Conservation (phyloP, 148 eudicot species). For the Cornus controversa region DNA sequence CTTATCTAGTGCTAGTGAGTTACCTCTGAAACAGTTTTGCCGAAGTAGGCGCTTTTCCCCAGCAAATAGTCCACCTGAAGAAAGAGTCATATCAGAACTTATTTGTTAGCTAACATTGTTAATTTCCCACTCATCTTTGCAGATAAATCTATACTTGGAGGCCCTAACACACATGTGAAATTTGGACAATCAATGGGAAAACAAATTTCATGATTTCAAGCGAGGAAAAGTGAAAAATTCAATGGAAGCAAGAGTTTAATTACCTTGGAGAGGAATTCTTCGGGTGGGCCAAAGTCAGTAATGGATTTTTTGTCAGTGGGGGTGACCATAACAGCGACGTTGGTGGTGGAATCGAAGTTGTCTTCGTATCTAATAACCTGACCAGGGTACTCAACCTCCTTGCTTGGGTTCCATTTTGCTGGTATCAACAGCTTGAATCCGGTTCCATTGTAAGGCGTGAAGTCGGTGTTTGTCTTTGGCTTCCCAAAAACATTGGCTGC, state of each 20-base stretch:
- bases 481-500: constrained; percentile 96
- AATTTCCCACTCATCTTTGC: neutral
- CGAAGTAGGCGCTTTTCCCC: constrained; percentile 86
- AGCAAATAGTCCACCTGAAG: constrained; percentile 80
- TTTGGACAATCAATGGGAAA: neutral
- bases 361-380: constrained; percentile 87
- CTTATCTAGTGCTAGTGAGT: neutral
- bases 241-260: no score
- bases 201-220: no score
- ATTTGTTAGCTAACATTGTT: neutral
- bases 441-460: constrained; percentile 54
- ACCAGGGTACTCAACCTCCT: constrained; percentile 89
- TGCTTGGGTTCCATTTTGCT: constrained; percentile 96
- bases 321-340: constrained; percentile 52
- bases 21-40: constrained; percentile 94
- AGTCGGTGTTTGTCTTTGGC: constrained; percentile 87
- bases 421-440: constrained; percentile 79
- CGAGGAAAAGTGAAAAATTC: no score
- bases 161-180: no score
- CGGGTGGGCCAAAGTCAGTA: constrained; percentile 90
- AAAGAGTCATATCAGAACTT: neutral
- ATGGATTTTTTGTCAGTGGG: constrained; percentile 91
- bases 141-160: neutral
- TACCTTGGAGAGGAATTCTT: constrained; percentile 77
- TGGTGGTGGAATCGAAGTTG: constrained; percentile 90